A percentile compares a stretch with the other conserved stretches of the same genome.
Conservation (phyloP, 148 eudicot genomes). For the Rhododendron ovatum region DNA sequence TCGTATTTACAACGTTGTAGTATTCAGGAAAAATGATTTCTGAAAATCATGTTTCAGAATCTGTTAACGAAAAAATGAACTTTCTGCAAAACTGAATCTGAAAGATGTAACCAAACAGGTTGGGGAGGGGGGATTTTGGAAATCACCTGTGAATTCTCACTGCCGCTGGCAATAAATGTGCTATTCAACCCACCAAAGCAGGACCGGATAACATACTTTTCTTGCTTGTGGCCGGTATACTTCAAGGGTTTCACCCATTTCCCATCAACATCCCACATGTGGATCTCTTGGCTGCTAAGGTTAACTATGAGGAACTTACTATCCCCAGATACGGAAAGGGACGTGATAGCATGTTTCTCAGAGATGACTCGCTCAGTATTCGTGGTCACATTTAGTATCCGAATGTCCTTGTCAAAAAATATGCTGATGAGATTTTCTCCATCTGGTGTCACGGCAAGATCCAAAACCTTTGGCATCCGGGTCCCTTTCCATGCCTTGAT, state of each 20-base stretch:
- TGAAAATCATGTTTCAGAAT: background rate
- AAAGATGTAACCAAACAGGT: background rate
- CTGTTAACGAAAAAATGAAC: background rate
- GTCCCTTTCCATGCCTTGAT: constrained; percentile 84
- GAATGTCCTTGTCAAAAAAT: constrained; percentile 70
- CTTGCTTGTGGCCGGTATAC: constrained; percentile 77
- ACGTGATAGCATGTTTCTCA: constrained; percentile 71
- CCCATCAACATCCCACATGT: constrained; percentile 83
- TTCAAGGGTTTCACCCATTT: constrained; percentile 58
- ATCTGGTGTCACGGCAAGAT: constrained; percentile 84
- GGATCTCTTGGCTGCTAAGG: constrained; percentile 91
- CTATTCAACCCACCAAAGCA: constrained; percentile 87
- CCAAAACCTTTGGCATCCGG: constrained; percentile 83
- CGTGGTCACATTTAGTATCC: constrained; percentile 56
- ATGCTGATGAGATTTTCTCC: constrained; percentile 70
- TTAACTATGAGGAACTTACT: constrained; percentile 64
- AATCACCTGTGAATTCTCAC: constrained; percentile 82
- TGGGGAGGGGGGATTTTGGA: background rate
- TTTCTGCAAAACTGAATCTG: background rate
- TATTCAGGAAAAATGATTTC: background rate
- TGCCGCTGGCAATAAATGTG: constrained; percentile 84
- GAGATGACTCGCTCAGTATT: constrained; percentile 61
- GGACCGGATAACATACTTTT: constrained; percentile 77
- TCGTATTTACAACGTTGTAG: background rate
- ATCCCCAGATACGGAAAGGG: constrained; percentile 73